Percentiles rank a stretch among this genome's conserved stretches.
Evolutionary conservation across 495 filamentous ascomycete genomes (phyloP).

Genomic region (Achaetomiella virescens): DNA sequence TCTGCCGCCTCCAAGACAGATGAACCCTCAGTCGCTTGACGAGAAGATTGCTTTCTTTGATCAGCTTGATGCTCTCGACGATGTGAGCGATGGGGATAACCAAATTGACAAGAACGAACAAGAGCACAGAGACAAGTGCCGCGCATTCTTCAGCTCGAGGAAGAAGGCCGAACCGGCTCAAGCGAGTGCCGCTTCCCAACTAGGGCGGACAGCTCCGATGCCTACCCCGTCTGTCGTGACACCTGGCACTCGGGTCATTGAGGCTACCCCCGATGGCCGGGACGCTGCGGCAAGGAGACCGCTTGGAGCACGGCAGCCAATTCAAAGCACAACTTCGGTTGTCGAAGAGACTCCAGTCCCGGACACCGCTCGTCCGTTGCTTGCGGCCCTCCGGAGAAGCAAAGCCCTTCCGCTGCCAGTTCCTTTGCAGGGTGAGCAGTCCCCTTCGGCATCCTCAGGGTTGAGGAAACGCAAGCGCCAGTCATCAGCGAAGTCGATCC

Average conservation of each 20-base stretch:
- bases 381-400: slow-evolving; percentile 17
- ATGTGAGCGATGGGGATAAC: slow-evolving; percentile 17
- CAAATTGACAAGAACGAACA: slow-evolving; percentile 18
- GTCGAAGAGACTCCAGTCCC: slow-evolving; percentile 23
- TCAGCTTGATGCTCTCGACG: slow-evolving; percentile 22
- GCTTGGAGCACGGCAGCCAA: neutral
- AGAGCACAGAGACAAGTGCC: slow-evolving; percentile 16
- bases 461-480: slow-evolving; percentile 48
- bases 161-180: neutral
- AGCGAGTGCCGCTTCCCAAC: neutral
- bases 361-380: slow-evolving; percentile 8
- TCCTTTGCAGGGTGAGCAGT: slow-evolving; percentile 11
- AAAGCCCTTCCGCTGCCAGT: slow-evolving; percentile 18
- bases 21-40: slow-evolving; percentile 15
- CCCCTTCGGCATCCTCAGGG: slow-evolving; percentile 17
- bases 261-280: slow-evolving; percentile 18
- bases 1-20: neutral
- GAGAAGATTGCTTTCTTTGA: slow-evolving; percentile 29
- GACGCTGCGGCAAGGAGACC: neutral
- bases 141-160: slow-evolving; percentile 19
- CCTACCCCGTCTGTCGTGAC: slow-evolving; percentile 9
- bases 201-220: slow-evolving; percentile 14
- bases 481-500: slow-evolving; percentile 33
- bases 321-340: slow-evolving; percentile 6
- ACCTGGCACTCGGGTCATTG: slow-evolving; percentile 9